Percentiles rank a stretch among this genome's conserved stretches.
Evolutionary conservation across 805 yeast species (phyloP).

Genomic region (Lachancea sp.): DNA sequence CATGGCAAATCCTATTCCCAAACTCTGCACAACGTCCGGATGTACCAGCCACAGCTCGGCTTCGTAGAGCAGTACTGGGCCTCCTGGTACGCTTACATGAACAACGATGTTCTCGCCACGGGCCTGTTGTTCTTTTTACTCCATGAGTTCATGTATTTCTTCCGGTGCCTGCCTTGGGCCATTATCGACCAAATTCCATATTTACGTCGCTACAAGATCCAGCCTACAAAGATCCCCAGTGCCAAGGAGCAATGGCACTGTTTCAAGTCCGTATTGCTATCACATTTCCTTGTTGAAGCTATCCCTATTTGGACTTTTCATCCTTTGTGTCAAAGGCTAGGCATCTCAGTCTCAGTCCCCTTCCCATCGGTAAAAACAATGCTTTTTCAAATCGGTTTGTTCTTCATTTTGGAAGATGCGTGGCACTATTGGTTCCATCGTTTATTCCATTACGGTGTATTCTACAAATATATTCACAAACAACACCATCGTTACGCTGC

Average conservation of each 20-base stretch:
- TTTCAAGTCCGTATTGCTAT: constrained; percentile 70
- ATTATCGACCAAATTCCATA: constrained; percentile 79
- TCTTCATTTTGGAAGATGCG: constrained; percentile 82
- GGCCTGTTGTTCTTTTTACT: constrained; percentile 75
- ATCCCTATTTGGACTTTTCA: constrained; percentile 97
- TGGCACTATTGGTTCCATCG: constrained; percentile 99
- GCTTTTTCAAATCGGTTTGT: constrained; percentile 59
- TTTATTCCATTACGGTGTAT: constrained; percentile 76
- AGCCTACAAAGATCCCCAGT: constrained; percentile 75
- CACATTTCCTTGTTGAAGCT: constrained; percentile 90
- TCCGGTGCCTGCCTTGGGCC: constrained; percentile 89
- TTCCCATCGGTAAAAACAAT: constrained; percentile 66
- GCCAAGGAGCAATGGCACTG: constrained; percentile 90
- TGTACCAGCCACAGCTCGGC: constrained; percentile 41
- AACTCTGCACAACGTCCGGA: constrained; percentile 34
- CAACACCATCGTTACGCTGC: constrained; percentile 98
- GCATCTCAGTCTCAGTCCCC: constrained; percentile 74
- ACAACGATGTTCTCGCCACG: constrained; percentile 86
- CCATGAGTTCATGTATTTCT: constrained; percentile 88
- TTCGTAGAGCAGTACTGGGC: constrained; percentile 77
- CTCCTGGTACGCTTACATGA: constrained; percentile 74
- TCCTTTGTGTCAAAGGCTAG: constrained; percentile 77
- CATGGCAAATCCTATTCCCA: constrained; percentile 29
- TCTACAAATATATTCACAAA: constrained; percentile 91
- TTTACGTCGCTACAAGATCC: constrained; percentile 83